phyloP scores from a whole-genome alignment of 1,284 basidiomycete species.

The Spongiforma sp. region DNA sequence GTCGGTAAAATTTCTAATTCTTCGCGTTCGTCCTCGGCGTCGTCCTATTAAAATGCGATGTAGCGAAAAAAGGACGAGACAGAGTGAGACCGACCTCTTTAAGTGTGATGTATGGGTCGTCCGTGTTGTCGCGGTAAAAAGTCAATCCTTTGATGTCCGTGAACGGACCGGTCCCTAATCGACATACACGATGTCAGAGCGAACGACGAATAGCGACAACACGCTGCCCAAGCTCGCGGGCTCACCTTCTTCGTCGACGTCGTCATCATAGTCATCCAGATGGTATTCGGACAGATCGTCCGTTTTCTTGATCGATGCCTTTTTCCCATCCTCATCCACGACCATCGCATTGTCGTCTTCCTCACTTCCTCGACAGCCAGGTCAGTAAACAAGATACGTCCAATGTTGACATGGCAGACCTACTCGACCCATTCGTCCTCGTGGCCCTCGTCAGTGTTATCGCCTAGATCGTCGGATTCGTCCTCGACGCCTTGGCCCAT shows the following conservation, averaged over 20 bases:
- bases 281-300: conserved; percentile 93
- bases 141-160: conserved; percentile 96
- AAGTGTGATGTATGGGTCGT: conserved; percentile 97
- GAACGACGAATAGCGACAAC: background rate
- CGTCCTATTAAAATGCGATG: conserved; percentile 41
- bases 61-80: conserved; percentile 6
- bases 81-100: conserved; percentile 73
- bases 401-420: conserved; percentile 45
- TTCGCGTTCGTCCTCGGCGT: conserved; percentile 85
- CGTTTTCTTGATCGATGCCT: conserved; percentile 55
- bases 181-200: background rate
- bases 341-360: conserved; percentile 69
- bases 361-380: conserved; percentile 49
- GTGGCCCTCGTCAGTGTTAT: conserved; percentile 48
- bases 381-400: conserved; percentile 29
- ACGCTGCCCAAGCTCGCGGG: background rate
- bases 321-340: conserved; percentile 57
- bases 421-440: conserved; percentile 85
- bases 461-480: conserved; percentile 64
- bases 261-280: conserved; percentile 94
- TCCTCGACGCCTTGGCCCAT: conserved; percentile 70
- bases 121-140: conserved; percentile 90
- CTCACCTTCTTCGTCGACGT: conserved; percentile 58
- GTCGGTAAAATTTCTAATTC: conserved; percentile 90
- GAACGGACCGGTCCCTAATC: conserved; percentile 83